A percentile compares a stretch with the other conserved stretches of the same genome.
phyloP scores from a whole-genome alignment of 2,329 filamentous ascomycete species.

The Pseudogymnoascus sp. region DNA sequence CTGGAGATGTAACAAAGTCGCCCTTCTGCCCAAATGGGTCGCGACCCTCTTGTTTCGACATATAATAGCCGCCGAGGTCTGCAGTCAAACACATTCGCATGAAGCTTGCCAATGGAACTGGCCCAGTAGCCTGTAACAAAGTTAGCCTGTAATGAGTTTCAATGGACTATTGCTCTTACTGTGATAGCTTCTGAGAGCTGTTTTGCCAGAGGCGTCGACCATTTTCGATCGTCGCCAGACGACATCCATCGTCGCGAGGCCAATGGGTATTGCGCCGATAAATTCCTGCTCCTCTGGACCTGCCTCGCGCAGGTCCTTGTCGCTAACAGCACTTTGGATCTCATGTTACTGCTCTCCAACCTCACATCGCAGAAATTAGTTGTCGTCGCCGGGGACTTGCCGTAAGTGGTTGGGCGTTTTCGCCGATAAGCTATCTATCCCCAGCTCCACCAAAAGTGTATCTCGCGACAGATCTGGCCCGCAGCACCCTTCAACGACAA shows the following conservation, averaged over 20 bases:
- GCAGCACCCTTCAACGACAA: background rate
- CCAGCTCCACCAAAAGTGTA: conserved; percentile 1
- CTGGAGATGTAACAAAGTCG: conserved; percentile 94
- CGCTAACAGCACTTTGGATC: conserved; percentile 22
- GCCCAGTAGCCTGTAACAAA: conserved; percentile 63
- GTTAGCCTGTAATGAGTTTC: conserved; percentile 27
- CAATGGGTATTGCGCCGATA: conserved; percentile 11
- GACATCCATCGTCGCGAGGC: conserved; percentile 23
- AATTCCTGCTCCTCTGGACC: conserved; percentile 17
- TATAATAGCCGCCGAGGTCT: conserved; percentile 90
- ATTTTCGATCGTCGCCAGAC: conserved; percentile 40
- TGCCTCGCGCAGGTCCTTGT: conserved; percentile 21
- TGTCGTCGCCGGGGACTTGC: background rate
- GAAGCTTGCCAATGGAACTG: conserved; percentile 83
- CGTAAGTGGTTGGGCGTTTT: background rate
- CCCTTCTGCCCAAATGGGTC: conserved; percentile 91
- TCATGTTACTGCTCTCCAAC: conserved; percentile 19
- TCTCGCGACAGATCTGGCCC: background rate
- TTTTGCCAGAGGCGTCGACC: conserved; percentile 90
- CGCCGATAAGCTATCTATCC: conserved; percentile 4
- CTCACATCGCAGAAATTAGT: background rate
- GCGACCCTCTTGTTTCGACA: conserved; percentile 57
- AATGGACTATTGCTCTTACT: conserved; percentile 41
- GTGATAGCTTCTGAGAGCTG: conserved; percentile 80
- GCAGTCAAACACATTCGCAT: conserved; percentile 98